A percentile compares a stretch with the other conserved stretches of the same genome.
Conservation (phyloP, 169 alveolate species). For the Eimeria zaria region DNA sequence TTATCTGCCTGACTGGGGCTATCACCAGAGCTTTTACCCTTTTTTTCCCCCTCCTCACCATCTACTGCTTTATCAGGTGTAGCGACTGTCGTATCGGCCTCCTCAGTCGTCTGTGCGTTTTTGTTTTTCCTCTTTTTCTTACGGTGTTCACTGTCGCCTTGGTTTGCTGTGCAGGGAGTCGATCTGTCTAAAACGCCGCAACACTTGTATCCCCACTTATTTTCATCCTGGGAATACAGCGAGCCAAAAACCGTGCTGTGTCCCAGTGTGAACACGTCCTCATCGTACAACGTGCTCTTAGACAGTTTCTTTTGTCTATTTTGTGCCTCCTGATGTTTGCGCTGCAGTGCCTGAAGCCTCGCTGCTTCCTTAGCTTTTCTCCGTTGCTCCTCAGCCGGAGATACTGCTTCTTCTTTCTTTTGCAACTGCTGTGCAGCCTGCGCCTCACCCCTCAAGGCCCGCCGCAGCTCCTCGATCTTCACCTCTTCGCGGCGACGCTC, state of each 20-base stretch:
- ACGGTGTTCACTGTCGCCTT: neutral
- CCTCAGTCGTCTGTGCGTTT: neutral
- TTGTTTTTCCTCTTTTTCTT: conserved; percentile 43
- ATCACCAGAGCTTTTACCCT: neutral
- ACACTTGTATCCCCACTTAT: conserved; percentile 93
- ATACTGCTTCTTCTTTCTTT: conserved; percentile 51
- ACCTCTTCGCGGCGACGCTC: conserved; percentile 98
- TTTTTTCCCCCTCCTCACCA: neutral
- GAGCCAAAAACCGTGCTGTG: conserved; percentile 93
- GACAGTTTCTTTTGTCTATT: conserved; percentile 77
- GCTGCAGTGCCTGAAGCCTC: conserved; percentile 70
- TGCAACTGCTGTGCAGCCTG: conserved; percentile 51
- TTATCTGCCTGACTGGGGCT: neutral
- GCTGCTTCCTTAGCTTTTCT: conserved; percentile 85
- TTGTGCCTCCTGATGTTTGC: conserved; percentile 85
- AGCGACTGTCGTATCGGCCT: neutral
- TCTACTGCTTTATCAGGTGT: neutral
- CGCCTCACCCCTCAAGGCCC: conserved; percentile 88
- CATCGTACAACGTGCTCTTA: conserved; percentile 89
- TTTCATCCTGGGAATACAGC: conserved; percentile 87
- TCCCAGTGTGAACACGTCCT: conserved; percentile 89
- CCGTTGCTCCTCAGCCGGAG: conserved; percentile 46
- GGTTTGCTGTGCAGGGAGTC: conserved; percentile 49
- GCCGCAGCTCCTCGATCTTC: conserved; percentile 95
- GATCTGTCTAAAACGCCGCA: conserved; percentile 86